Percentiles rank a stretch among this genome's conserved stretches.
phyloP scores from a whole-genome alignment of 352 stramenopile genomes.

The Pythium oligandrum region DNA sequence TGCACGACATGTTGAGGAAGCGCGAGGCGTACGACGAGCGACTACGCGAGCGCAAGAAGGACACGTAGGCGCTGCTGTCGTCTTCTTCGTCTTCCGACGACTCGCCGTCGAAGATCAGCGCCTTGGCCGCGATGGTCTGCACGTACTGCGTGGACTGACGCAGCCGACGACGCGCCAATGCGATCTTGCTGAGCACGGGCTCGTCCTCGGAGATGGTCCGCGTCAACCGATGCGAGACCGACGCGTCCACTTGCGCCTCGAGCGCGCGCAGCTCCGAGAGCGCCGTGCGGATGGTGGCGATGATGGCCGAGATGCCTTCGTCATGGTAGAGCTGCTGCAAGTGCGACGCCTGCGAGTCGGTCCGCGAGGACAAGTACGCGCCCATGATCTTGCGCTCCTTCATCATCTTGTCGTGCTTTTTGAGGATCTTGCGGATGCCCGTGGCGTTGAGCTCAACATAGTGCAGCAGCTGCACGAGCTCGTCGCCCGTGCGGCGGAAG shows the following conservation, averaged over 20 bases:
- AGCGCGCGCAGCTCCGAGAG: constrained; percentile 52
- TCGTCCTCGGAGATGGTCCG: constrained; percentile 75
- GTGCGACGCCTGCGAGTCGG: constrained; percentile 78
- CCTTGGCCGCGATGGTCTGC: constrained; percentile 75
- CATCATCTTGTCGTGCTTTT: constrained; percentile 86
- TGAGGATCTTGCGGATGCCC: constrained; percentile 86
- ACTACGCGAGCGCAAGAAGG: constrained; percentile 39
- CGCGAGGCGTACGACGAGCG: constrained; percentile 60
- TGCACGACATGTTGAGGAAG: constrained; percentile 92
- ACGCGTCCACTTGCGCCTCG: constrained; percentile 25
- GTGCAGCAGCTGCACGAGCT: constrained; percentile 76
- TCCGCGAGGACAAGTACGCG: constrained; percentile 75
- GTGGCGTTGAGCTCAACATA: constrained; percentile 87
- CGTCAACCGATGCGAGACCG: constrained; percentile 10
- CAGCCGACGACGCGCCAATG: constrained; percentile 51
- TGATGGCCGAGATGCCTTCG: constrained; percentile 86
- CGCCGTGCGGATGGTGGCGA: constrained; percentile 70
- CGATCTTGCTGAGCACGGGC: constrained; percentile 69
- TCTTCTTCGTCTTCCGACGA: constrained; percentile 82
- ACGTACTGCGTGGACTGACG: constrained; percentile 83
- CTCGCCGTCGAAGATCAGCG: constrained; percentile 81
- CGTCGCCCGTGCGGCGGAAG: constrained; percentile 68
- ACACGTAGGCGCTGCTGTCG: constrained; percentile 31
- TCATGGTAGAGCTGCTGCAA: constrained; percentile 84
- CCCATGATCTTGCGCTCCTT: constrained; percentile 85